Conservation (phyloP, 345 rosid species). For the Erysimum cheiranthoides region DNA sequence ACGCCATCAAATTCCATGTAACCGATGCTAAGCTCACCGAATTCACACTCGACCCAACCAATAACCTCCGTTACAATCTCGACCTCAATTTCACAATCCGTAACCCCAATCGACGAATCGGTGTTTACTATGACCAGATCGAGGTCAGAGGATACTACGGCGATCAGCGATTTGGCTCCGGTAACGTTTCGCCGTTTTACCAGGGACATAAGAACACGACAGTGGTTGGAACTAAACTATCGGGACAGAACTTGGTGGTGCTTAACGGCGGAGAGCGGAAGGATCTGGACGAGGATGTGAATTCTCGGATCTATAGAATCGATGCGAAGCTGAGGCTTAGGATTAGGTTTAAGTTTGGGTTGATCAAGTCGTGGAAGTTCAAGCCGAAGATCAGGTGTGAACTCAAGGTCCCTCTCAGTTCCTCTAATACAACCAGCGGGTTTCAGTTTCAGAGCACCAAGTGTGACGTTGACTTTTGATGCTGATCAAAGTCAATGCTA, state of each 20-base stretch:
- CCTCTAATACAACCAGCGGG: conserved; percentile 32
- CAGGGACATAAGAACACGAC: conserved; percentile 87
- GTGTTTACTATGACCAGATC: conserved; percentile 57
- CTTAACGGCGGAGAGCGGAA: conserved; percentile 42
- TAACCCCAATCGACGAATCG: conserved; percentile 70
- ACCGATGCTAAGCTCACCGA: conserved; percentile 55
- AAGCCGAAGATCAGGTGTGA: conserved; percentile 64
- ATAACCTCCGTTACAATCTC: conserved; percentile 53
- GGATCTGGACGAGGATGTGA: conserved; percentile 46
- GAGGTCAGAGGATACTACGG: conserved; percentile 56
- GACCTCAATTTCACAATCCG: conserved; percentile 57
- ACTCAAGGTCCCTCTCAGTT: conserved; percentile 60
- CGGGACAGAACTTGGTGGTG: conserved; percentile 41
- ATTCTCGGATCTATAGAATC: conserved; percentile 49
- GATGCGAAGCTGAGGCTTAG: conserved; percentile 59
- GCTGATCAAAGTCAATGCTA: conserved; percentile 15
- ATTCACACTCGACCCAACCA: conserved; percentile 49
- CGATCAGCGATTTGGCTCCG: conserved; percentile 44
- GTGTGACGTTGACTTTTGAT: conserved; percentile 56
- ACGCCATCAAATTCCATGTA: conserved; percentile 59
- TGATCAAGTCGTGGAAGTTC: conserved; percentile 56
- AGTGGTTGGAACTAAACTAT: conserved; percentile 46
- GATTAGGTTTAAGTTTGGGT: conserved; percentile 71
- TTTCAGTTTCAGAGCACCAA: conserved; percentile 45
- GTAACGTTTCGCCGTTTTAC: conserved; percentile 52